A percentile compares a stretch with the other conserved stretches of the same genome.
Conservation (phyloP, 768 basidiomycete genomes). For the Naganishia onofrii region DNA sequence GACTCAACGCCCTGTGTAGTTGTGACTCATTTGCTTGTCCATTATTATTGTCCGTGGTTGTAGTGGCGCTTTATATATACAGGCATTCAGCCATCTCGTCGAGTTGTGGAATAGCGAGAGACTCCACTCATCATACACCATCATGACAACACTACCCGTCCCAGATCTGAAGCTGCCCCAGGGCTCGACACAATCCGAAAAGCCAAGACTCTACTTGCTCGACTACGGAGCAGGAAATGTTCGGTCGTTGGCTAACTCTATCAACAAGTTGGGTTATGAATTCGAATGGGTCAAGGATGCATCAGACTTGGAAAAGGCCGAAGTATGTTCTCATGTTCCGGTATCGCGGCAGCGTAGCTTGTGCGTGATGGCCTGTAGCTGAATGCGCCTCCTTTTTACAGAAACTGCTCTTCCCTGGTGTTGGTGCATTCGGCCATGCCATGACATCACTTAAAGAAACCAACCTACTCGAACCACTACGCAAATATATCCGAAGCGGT, state of each 20-base stretch:
- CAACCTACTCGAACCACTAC: slow-evolving; percentile 76
- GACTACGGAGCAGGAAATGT: slow-evolving; percentile 90
- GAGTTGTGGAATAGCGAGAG: no score
- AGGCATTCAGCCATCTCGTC: no score
- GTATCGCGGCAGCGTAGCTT: slow-evolving; percentile 8
- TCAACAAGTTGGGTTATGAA: slow-evolving; percentile 74
- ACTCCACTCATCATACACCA: not conserved
- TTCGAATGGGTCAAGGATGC: slow-evolving; percentile 84
- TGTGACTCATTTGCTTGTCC: slow-evolving; percentile 11
- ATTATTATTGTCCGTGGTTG: not conserved
- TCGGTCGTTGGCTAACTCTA: slow-evolving; percentile 72
- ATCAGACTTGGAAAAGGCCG: slow-evolving; percentile 79
- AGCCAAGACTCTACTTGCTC: slow-evolving; percentile 69
- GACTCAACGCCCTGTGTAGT: slow-evolving; percentile 11
- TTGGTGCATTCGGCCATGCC: slow-evolving; percentile 87
- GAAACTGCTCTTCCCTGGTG: slow-evolving; percentile 95
- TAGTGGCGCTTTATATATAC: no score
- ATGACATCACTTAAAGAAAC: slow-evolving; percentile 69
- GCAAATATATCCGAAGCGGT: slow-evolving; percentile 77
- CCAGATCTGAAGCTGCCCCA: slow-evolving; percentile 14
- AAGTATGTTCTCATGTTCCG: slow-evolving; percentile 62
- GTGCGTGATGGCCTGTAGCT: slow-evolving; percentile 17
- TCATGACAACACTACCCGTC: slow-evolving; percentile 9
- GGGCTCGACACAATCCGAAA: not conserved
- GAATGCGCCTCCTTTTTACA: slow-evolving; percentile 46